These are phyloP conservation scores for Diaporthe sp. DNA, from an alignment of 2,329 filamentous ascomycete species.

Conservation along the genomic window DNA sequence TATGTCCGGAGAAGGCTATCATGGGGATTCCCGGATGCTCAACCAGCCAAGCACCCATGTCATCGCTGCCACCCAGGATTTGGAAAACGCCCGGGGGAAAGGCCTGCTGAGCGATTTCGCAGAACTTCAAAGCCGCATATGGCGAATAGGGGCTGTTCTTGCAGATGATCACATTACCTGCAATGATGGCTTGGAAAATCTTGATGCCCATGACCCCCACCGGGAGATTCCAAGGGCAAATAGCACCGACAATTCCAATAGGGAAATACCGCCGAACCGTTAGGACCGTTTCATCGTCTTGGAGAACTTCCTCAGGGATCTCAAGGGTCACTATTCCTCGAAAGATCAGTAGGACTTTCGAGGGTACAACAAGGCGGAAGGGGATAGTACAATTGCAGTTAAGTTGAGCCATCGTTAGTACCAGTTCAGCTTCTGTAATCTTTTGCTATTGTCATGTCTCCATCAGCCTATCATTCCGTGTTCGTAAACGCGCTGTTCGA, in stretches of 20 bases:
- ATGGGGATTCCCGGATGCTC: neutral
- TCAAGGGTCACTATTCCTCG: neutral
- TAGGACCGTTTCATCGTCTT: conserved; percentile 3
- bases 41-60: conserved; percentile 17
- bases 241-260: neutral
- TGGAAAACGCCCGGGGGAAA: conserved; percentile 1
- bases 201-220: conserved; percentile 19
- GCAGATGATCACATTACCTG: conserved; percentile 10
- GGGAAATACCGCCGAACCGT: neutral
- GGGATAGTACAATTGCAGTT: neutral
- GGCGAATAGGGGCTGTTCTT: conserved; percentile 11
- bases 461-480: neutral
- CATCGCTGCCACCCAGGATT: conserved; percentile 11
- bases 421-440: conserved; percentile 4
- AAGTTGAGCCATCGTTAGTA: conserved; percentile 12
- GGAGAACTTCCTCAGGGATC: conserved; percentile 9
- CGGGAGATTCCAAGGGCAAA: conserved; percentile 15
- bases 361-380: no score
- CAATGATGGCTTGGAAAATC: conserved; percentile 14
- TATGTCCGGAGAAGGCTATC: conserved; percentile 13
- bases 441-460: neutral
- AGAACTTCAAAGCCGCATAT: conserved; percentile 5
- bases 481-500: no score
- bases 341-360: neutral
- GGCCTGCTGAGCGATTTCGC: conserved; percentile 5